Evolutionary conservation across 2,329 filamentous ascomycete species (phyloP).

Genomic region (Metarhizium guizhouense): DNA sequence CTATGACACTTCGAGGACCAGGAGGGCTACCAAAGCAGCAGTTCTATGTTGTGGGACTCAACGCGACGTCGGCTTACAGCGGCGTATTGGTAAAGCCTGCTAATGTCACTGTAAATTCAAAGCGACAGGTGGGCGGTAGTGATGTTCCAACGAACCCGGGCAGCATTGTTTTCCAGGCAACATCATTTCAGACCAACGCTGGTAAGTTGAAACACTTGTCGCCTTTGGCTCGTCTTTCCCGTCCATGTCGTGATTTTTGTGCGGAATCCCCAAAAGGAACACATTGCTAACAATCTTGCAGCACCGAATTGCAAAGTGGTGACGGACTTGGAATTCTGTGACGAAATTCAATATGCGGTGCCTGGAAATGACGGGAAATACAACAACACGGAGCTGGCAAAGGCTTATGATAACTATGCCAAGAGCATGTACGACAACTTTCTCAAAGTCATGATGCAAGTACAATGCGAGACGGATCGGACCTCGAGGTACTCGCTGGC

Average conservation of each 20-base stretch:
- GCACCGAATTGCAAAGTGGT: slow-evolving; percentile 79
- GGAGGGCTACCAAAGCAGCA: slow-evolving; percentile 71
- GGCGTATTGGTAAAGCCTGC: slow-evolving; percentile 62
- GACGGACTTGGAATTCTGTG: slow-evolving; percentile 81
- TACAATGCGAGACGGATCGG: slow-evolving; percentile 70
- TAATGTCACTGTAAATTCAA: slow-evolving; percentile 35
- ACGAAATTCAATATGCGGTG: slow-evolving; percentile 82
- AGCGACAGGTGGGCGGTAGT: slow-evolving; percentile 20
- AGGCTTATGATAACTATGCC: slow-evolving; percentile 73
- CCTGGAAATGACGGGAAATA: slow-evolving; percentile 65
- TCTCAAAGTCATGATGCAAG: slow-evolving; percentile 69
- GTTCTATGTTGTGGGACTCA: slow-evolving; percentile 73
- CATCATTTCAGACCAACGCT: slow-evolving; percentile 69
- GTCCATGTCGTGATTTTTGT: slow-evolving; percentile 1
- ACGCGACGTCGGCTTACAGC: slow-evolving; percentile 60
- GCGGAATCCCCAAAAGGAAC: background rate
- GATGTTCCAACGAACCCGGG: slow-evolving; percentile 45
- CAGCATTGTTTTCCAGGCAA: slow-evolving; percentile 62
- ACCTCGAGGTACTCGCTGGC: slow-evolving; percentile 76
- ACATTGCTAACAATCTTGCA: slow-evolving; percentile 17
- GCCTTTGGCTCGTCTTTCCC: background rate
- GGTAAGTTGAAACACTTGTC: slow-evolving; percentile 39
- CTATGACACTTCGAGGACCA: slow-evolving; percentile 60
- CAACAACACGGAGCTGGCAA: slow-evolving; percentile 52
- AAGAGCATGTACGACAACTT: slow-evolving; percentile 65